Percentiles rank a stretch among this genome's conserved stretches.
These are phyloP conservation scores for Colletotrichum neosansevieriae DNA, from an alignment of 2,329 filamentous ascomycete genomes.

Conservation along the genomic window DNA sequence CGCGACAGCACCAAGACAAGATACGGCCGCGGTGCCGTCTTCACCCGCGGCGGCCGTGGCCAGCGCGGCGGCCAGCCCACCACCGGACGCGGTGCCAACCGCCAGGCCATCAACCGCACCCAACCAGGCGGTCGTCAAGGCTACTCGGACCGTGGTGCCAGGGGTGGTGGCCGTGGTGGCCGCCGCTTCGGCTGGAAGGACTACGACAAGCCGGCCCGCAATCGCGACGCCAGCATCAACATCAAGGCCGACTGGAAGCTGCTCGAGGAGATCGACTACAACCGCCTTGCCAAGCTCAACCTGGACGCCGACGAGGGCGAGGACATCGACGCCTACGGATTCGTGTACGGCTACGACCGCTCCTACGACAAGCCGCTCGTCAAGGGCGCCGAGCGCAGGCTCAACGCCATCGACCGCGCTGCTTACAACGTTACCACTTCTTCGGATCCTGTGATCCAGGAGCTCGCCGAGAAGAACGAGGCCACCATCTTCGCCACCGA, in stretches of 20 bases:
- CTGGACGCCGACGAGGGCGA: slow-evolving; percentile 95
- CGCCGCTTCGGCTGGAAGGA: slow-evolving; percentile 98
- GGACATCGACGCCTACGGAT: slow-evolving; percentile 94
- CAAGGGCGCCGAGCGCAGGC: slow-evolving; percentile 87
- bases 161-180: slow-evolving; percentile 77
- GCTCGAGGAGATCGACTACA: slow-evolving; percentile 98
- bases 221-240: slow-evolving; percentile 95
- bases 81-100: slow-evolving; percentile 65
- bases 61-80: slow-evolving; percentile 70
- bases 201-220: slow-evolving; percentile 96
- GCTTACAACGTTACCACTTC: slow-evolving; percentile 99
- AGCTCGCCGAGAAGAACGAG: slow-evolving; percentile 94
- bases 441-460: slow-evolving; percentile 95
- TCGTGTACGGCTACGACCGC: slow-evolving; percentile 98
- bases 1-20: slow-evolving; percentile 87
- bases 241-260: slow-evolving; percentile 96
- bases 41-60: slow-evolving; percentile 88
- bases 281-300: slow-evolving; percentile 93
- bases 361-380: slow-evolving; percentile 93
- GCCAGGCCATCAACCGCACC: slow-evolving; percentile 77
- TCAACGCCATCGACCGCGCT: slow-evolving; percentile 90
- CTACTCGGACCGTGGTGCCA: slow-evolving; percentile 79
- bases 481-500: slow-evolving; percentile 97
- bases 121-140: slow-evolving; percentile 70
- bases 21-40: slow-evolving; percentile 90